A percentile compares a stretch with the other conserved stretches of the same genome.
Conservation (phyloP, 2,329 filamentous ascomycete genomes). For the Aspergillaceae sp. region DNA sequence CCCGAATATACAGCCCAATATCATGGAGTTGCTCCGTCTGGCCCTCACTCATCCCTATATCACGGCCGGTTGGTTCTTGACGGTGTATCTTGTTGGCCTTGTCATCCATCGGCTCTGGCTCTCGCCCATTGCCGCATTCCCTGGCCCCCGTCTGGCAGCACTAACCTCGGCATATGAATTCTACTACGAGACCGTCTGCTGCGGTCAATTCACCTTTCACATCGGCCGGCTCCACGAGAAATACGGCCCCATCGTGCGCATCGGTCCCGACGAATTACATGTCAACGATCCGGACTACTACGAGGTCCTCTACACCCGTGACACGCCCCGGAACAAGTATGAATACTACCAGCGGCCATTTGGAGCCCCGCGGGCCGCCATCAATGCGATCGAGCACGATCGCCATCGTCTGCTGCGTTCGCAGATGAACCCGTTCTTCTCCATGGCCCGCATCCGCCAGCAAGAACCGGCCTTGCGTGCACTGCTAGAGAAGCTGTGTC, state of each 20-base stretch:
- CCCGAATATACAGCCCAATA: not conserved
- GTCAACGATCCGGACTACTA: slow-evolving; percentile 22
- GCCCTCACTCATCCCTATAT: not conserved
- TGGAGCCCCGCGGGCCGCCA: slow-evolving; percentile 22
- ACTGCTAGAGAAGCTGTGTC: slow-evolving; percentile 18
- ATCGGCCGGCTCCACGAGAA: slow-evolving; percentile 15
- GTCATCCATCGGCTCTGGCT: slow-evolving; percentile 14
- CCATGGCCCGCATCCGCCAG: slow-evolving; percentile 18
- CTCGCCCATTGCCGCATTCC: slow-evolving; percentile 16
- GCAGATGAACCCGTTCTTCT: slow-evolving; percentile 30
- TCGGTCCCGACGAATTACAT: slow-evolving; percentile 25
- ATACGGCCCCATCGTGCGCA: slow-evolving; percentile 27
- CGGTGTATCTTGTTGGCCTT: slow-evolving; percentile 9
- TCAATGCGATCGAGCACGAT: slow-evolving; percentile 22
- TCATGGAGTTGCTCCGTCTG: slow-evolving; percentile 2
- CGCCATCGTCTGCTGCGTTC: slow-evolving; percentile 25
- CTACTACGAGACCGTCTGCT: slow-evolving; percentile 17
- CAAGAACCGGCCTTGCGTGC: slow-evolving; percentile 15
- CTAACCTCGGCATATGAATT: slow-evolving; percentile 17
- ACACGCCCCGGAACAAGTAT: slow-evolving; percentile 23
- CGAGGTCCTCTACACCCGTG: slow-evolving; percentile 22
- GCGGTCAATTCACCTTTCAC: slow-evolving; percentile 16
- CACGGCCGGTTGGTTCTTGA: not conserved
- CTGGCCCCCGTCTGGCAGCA: slow-evolving; percentile 17
- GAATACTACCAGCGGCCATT: slow-evolving; percentile 20